Evolutionary conservation across 768 basidiomycete genomes (phyloP), one percentile per base, ranked within the genome.

Genomic region (Stropharia rugosoannulata): DNA sequence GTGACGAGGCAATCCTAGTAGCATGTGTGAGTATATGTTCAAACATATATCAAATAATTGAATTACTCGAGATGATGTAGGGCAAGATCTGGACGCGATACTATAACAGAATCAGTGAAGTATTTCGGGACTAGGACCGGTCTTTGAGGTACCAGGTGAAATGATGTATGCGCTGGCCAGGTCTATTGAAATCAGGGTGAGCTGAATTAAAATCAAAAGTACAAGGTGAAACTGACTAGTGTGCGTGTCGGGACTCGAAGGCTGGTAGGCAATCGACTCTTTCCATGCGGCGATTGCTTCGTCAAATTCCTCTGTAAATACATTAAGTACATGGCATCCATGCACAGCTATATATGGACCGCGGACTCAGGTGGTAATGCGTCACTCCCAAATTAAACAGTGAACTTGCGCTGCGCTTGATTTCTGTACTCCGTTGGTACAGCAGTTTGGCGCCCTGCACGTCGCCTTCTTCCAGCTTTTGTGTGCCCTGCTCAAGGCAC

Each of bases 331-430:
- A 8, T 42, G 22, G 12, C 19, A 27, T 10, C 18, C 25, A 25
- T 13, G 32, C 27, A 12, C 32, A 35, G 39, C 3, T 22, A 57
- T 5, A 19, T 10, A 40, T 18, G 37, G 25, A 22, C 22, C 51
- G 78, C 85, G 55, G 67, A 93, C 91, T 93, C 46, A 93, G 81
- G 69, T 94, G 92, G 68, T 93, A 94, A 65, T 91, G 86, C 4
- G 93, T 92, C 29, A 94, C 93, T 41, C 93, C 92, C 12, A 93
- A 80, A 67, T 94, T 94, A 72, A 93, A 94, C 38, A 94, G 79
- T 11, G 89, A 86, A 68, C 87, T 90, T 9, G 90, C 88, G 52
- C 80, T 89, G 56, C 85, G 82, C 67, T 87, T 86, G 54, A 94
- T 90, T 64, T 92, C 85, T 27, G 86, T 81, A 64, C 90, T 92